Base-by-base conservation (phyloP, 345 rosid genomes). In the Acer campestre region DNA sequence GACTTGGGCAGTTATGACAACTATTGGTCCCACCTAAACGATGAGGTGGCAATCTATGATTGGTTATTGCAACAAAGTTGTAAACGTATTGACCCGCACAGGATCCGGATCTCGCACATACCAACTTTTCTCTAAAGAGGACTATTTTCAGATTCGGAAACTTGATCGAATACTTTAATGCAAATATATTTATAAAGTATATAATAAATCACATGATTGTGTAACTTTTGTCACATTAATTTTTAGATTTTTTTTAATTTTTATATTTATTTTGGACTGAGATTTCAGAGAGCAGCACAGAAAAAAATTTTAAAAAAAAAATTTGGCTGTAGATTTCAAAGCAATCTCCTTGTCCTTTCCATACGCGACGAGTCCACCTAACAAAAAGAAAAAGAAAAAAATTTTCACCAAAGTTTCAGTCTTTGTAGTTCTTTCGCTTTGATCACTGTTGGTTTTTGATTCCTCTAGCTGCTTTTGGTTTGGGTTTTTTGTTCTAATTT, bases 231-330 rank as follows among this genome's bases (percentile, higher is more conserved):
- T 40, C 12, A 62, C 70, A n/a, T 23, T 22, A 20, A 25, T 8
- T 56, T 1, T 44, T 17, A 44, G 12, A 1, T 27, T 38, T 17
- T 27, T 67, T 51, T 12, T 0, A 31, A 2, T 31, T 0, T 31
- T 31, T 31, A 31, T 31, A 31, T 31, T 31, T 31, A 31, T 2
- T 55, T 71, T 76, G 83, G 85, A 70, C 81, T 73, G 85, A 82
- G 83, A 77, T 74, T 84, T 84, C 85, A 64, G 75, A 78, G 84
- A 40, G 29, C 27, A 46, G 27, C 31, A 1, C 8, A 27, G 31
- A 46, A 66, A 10, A 35, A 3, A 23, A 35, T 25, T n/a, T n/a
- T n/a, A n/a, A n/a, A n/a, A 7, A 44, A 35, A 70, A 2, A 29
- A 29, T 29, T 29, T 2, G 2, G 35, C 35, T 3, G 71, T 46